Base-by-base conservation (phyloP, 202 grass and related monocot genomes). In the Elaeis oleifera region DNA sequence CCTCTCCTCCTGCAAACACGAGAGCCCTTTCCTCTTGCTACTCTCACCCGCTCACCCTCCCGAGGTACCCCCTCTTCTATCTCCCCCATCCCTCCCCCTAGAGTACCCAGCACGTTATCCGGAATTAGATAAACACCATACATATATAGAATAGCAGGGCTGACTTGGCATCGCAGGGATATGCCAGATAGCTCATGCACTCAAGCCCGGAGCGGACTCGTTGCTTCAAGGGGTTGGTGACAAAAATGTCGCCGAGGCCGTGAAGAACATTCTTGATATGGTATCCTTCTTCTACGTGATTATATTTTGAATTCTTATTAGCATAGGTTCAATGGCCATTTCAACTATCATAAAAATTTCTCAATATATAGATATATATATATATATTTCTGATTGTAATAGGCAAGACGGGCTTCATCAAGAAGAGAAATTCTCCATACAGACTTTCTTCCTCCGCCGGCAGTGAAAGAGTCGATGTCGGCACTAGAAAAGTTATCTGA, bases 401-500 rank as follows among this genome's bases (percentile, higher is more conserved):
- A 99, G 94, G 77, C 84, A 57, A 51, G 77, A 71, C 77, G 82
- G 51, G 74, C 79, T 84, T 76, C 82, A 31, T 56, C 79, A 39
- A 75, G 85, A 71, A 99, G 82, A 84, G 80, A 80, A 31, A 58
- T 99, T 66, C 69, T 92, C 49, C 82, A 82, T 62, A 89, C 94
- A 14, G 67, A 83, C 75, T 99, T 99, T 80, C 75, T 99, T 49
- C 86, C 88, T 72, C 88, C 94, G 3, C 87, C 84, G 81, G 58
- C 86, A 50, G 63, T 86, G n/a, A 81, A 81, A 29, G 88, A 92
- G 73, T 79, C 77, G 26, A 85, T 86, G 68, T 49, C 81, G 24
- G 78, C 69, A 55, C 57, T 99, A 36, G 85, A 99, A 58, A 99
- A 89, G 51, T 81, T 89, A 44, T 74, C 77, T 11, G 79, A 84